These are phyloP conservation scores for Russula sp. DNA, from an alignment of 768 basidiomycete genomes.

Conservation along the genomic window DNA sequence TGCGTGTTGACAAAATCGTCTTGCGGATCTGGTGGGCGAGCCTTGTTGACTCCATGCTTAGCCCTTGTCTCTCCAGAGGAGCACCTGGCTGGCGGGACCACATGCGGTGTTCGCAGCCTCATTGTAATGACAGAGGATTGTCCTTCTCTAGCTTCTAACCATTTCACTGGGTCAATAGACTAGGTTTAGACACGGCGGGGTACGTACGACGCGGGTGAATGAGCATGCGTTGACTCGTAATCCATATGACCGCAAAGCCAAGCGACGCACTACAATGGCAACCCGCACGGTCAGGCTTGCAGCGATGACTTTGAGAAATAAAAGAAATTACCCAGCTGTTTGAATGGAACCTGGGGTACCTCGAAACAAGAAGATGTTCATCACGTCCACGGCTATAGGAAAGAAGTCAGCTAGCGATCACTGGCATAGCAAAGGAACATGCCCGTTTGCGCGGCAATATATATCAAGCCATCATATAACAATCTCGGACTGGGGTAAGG, in stretches of 20 bases:
- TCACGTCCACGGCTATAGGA: slow-evolving; percentile 1
- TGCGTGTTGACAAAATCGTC: not conserved
- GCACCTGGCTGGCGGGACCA: not conserved
- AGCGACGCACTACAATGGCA: slow-evolving; percentile 27
- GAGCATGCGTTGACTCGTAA: slow-evolving; percentile 34
- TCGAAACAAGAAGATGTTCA: slow-evolving; percentile 29
- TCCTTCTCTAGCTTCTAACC: not conserved
- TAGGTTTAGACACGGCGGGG: not conserved
- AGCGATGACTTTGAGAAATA: not conserved
- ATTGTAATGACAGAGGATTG: not conserved
- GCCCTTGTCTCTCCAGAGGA: not conserved
- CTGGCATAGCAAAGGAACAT: not conserved
- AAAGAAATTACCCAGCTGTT: slow-evolving; percentile 14
- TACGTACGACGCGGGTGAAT: slow-evolving; percentile 32
- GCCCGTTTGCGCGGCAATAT: not conserved
- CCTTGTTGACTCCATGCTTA: not conserved
- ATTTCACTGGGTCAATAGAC: not conserved
- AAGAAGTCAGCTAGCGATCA: not conserved
- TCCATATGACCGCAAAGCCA: slow-evolving; percentile 33
- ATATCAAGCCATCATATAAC: not conserved
- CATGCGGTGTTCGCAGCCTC: not conserved
- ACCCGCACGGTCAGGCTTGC: not conserved
- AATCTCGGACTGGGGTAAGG: slow-evolving; percentile 13
- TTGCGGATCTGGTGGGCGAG: not conserved
- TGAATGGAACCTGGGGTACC: slow-evolving; percentile 20